Conservation (phyloP, 192 early-diverging fungal species). For the Linnemannia zychae region DNA sequence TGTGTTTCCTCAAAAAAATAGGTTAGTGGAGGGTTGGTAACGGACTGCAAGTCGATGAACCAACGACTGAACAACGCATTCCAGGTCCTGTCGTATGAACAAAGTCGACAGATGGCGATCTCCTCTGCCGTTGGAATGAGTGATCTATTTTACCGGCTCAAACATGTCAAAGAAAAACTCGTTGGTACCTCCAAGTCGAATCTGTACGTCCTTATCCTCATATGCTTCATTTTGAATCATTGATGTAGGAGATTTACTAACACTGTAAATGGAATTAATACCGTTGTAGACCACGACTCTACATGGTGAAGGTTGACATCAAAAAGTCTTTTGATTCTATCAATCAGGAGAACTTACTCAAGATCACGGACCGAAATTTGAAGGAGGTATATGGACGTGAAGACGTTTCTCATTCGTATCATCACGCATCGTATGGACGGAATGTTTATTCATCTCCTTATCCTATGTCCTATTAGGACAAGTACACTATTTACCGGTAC, state of each 20-base stretch:
- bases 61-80: constrained; percentile 68
- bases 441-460: no score
- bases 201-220: constrained; percentile 4
- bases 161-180: constrained; percentile 55
- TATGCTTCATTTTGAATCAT: not conserved
- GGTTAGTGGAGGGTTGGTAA: constrained; percentile 27
- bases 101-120: constrained; percentile 32
- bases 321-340: constrained; percentile 86
- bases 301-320: constrained; percentile 90
- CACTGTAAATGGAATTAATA: not conserved
- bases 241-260: not conserved
- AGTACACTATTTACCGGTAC: constrained; percentile 80
- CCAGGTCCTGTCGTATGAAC: constrained; percentile 69
- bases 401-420: not conserved
- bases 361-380: constrained; percentile 64
- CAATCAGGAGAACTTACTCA: constrained; percentile 74
- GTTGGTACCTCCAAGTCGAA: not conserved
- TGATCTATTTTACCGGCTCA: constrained; percentile 63
- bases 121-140: constrained; percentile 58
- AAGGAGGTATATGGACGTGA: constrained; percentile 59
- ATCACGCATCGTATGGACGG: no score
- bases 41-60: constrained; percentile 57
- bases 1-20: not conserved
- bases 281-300: constrained; percentile 59
- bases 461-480: no score